A percentile compares a stretch with the other conserved stretches of the same genome.
phyloP scores from a whole-genome alignment of 176 grass and related monocot species.

The Zea luxurians region DNA sequence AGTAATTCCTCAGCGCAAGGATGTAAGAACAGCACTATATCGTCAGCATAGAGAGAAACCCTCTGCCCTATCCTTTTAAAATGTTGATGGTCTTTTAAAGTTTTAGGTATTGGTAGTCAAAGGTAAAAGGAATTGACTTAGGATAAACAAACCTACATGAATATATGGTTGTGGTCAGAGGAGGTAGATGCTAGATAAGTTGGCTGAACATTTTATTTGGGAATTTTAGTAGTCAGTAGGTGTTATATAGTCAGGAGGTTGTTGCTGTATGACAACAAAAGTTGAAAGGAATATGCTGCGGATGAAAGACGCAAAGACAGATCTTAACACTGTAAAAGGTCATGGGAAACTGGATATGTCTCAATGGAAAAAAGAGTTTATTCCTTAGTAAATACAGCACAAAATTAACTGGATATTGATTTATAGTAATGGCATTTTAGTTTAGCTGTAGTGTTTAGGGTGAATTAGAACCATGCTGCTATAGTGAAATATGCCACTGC shows the following conservation, averaged over 20 bases:
- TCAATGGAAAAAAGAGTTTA: background rate
- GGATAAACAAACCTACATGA: slow-evolving; percentile 6
- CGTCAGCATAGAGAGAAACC: too few species aligned
- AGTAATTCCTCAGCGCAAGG: too few species aligned
- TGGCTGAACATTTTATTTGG: background rate
- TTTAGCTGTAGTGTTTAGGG: slow-evolving; percentile 4
- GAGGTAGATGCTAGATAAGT: slow-evolving; percentile 2
- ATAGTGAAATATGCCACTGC: slow-evolving; percentile 2
- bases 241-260: background rate
- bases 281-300: slow-evolving; percentile 3
- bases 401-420: background rate
- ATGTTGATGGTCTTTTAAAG: background rate
- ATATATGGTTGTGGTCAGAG: background rate
- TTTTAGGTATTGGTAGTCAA: background rate
- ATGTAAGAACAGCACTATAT: too few species aligned
- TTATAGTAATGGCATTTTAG: slow-evolving; percentile 3
- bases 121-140: background rate
- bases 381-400: too few species aligned
- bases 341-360: background rate
- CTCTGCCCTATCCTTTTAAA: too few species aligned
- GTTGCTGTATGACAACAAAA: background rate
- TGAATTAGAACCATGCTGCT: background rate
- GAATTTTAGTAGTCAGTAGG: background rate
- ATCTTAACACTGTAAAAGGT: background rate
- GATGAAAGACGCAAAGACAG: background rate